phyloP scores from a whole-genome alignment of 805 yeast species.

The Nakazawaea wickerhamii region DNA sequence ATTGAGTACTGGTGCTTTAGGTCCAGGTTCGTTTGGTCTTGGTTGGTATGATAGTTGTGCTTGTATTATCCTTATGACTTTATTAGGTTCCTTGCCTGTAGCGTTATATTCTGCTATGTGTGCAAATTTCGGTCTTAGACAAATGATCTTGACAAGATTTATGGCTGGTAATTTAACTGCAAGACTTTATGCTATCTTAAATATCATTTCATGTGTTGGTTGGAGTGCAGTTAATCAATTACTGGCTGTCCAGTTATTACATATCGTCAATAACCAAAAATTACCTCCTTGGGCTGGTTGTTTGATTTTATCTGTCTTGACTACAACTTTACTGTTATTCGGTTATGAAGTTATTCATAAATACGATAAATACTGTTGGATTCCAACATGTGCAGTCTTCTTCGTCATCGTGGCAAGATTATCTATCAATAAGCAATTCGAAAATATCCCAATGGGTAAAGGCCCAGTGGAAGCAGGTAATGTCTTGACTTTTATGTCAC shows the following conservation, averaged over 20 bases:
- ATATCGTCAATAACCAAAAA: constrained; percentile 22
- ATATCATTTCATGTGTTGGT: constrained; percentile 28
- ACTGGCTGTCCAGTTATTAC: constrained; percentile 27
- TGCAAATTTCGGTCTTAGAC: constrained; percentile 35
- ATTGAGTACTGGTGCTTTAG: constrained; percentile 27
- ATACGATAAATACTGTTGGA: constrained; percentile 29
- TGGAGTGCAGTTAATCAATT: constrained; percentile 31
- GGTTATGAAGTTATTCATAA: constrained; percentile 29
- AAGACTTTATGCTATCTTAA: constrained; percentile 25
- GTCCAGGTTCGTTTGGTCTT: constrained; percentile 27
- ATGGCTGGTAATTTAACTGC: constrained; percentile 30
- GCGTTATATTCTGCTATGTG: constrained; percentile 34
- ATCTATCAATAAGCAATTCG: constrained; percentile 22
- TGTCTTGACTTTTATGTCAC: constrained; percentile 25
- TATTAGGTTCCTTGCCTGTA: constrained; percentile 33
- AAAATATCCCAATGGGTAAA: constrained; percentile 25
- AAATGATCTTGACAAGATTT: constrained; percentile 27
- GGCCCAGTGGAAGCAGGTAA: constrained; percentile 25
- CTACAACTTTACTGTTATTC: constrained; percentile 26
- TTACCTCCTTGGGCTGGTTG: constrained; percentile 33
- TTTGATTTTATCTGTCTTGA: constrained; percentile 27
- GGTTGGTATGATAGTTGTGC: constrained; percentile 11
- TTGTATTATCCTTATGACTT: constrained; percentile 24
- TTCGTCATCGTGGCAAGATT: constrained; percentile 27
- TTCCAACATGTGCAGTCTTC: constrained; percentile 27